These are phyloP conservation scores for Wickerhamiella cacticola DNA, from an alignment of 805 yeast species.

Conservation along the genomic window DNA sequence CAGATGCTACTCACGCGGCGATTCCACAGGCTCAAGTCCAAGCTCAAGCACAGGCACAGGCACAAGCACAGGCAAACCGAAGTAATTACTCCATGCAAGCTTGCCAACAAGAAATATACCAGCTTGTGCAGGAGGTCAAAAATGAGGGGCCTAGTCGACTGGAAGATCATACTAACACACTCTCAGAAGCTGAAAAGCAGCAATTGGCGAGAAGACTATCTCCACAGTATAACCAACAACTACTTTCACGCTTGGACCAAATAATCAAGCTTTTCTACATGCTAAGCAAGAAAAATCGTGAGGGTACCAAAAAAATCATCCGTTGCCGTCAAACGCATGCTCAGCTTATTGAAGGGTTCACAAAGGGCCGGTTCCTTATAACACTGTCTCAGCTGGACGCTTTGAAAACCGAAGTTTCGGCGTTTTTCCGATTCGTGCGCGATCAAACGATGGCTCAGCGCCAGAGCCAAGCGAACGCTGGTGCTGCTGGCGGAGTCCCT, in stretches of 20 bases:
- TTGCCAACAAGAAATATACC: conserved; percentile 34
- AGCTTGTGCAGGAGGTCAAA: conserved; percentile 57
- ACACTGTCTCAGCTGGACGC: conserved; percentile 61
- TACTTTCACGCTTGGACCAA: conserved; percentile 48
- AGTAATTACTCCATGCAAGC: conserved; percentile 14
- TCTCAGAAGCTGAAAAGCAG: conserved; percentile 53
- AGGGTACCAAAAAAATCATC: conserved; percentile 62
- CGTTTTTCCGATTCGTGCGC: conserved; percentile 62
- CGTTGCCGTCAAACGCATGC: conserved; percentile 70
- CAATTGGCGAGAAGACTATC: conserved; percentile 41
- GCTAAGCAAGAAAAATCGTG: conserved; percentile 53
- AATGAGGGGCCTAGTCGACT: conserved; percentile 47
- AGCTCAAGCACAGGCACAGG: conserved; percentile 7
- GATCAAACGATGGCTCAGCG: conserved; percentile 30
- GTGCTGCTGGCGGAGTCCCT: background rate
- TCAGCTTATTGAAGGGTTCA: conserved; percentile 58
- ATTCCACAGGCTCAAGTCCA: conserved; percentile 9
- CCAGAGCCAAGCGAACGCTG: conserved; percentile 19
- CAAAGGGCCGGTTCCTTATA: conserved; percentile 54
- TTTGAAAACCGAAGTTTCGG: conserved; percentile 57
- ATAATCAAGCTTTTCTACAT: conserved; percentile 67
- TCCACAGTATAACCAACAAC: conserved; percentile 40
- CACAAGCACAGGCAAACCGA: conserved; percentile 14
- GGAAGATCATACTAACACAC: conserved; percentile 46
- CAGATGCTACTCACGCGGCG: background rate